A percentile compares a stretch with the other conserved stretches of the same genome.
Evolutionary conservation across 495 filamentous ascomycete genomes (phyloP).

Genomic region (Evansstolkia leycettana): DNA sequence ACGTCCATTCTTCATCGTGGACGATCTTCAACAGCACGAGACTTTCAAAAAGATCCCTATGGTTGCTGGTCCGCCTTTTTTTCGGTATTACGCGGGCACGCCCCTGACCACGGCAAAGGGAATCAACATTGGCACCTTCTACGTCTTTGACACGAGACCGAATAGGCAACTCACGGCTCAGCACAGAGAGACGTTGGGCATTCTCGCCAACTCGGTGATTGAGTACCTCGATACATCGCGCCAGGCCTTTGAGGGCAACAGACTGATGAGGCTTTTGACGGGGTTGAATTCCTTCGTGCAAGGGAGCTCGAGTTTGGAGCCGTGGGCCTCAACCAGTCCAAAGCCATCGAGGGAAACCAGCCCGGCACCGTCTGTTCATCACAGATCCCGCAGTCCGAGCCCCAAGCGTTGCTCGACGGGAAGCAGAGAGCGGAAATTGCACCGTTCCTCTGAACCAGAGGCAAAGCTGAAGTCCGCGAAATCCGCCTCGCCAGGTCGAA

Average conservation of each 20-base stretch:
- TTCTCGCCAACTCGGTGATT: slow-evolving; percentile 41
- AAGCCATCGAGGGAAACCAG: background rate
- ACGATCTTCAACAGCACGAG: slow-evolving; percentile 15
- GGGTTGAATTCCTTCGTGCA: slow-evolving; percentile 45
- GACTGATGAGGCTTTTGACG: slow-evolving; percentile 36
- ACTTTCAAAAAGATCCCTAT: slow-evolving; percentile 17
- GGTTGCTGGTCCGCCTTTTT: slow-evolving; percentile 14
- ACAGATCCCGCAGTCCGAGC: slow-evolving; percentile 2
- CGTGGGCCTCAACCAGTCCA: background rate
- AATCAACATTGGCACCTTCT: slow-evolving; percentile 14
- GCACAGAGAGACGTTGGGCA: slow-evolving; percentile 15
- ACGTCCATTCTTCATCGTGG: slow-evolving; percentile 8
- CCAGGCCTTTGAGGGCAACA: slow-evolving; percentile 31
- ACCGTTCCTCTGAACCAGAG: background rate
- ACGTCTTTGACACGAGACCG: slow-evolving; percentile 13
- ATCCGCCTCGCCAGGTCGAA: background rate
- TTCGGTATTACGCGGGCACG: slow-evolving; percentile 15
- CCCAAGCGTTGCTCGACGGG: slow-evolving; percentile 2
- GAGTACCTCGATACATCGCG: slow-evolving; percentile 40
- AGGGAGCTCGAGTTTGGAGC: slow-evolving; percentile 15
- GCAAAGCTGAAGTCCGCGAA: background rate
- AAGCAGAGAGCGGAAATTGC: background rate
- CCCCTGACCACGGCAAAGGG: slow-evolving; percentile 10
- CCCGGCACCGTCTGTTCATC: background rate
- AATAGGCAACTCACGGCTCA: slow-evolving; percentile 6